phyloP scores from a whole-genome alignment of 164 flowering plant genomes.

The Kalanchoe fedtschenkoi region DNA sequence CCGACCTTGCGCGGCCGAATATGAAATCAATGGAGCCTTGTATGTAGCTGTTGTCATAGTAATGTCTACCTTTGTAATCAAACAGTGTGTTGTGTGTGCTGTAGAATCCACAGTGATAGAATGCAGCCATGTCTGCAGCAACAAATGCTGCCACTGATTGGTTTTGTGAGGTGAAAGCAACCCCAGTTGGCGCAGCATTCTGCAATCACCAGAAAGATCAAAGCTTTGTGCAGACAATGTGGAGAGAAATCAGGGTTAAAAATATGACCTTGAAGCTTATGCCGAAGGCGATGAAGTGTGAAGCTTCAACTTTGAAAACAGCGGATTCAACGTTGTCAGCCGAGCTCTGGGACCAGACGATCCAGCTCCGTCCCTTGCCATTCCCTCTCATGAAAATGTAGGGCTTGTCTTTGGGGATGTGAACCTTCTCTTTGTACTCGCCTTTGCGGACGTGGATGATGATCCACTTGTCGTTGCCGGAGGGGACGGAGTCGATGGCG shows the following conservation, averaged over 20 bases:
- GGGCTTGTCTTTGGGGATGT: neutral
- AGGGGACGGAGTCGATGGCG: constrained; percentile 1
- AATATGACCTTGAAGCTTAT: constrained; percentile 2
- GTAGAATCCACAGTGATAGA: constrained; percentile 1
- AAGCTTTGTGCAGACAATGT: neutral
- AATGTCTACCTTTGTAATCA: constrained; percentile 4
- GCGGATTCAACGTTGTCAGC: neutral
- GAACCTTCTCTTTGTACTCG: constrained; percentile 1
- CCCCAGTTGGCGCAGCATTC: constrained; percentile 1
- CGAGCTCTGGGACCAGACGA: neutral
- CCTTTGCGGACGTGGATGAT: constrained; percentile 6
- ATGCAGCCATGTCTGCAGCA: neutral
- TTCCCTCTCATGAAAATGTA: constrained; percentile 5
- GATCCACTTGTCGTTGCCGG: neutral
- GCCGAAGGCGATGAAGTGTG: neutral
- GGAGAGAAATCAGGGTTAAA: neutral
- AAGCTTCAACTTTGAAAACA: neutral
- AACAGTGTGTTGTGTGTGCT: constrained; percentile 1
- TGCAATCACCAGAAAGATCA: neutral
- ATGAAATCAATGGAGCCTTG: constrained; percentile 2
- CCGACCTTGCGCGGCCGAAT: constrained; percentile 8
- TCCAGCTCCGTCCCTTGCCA: constrained; percentile 2
- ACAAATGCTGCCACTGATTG: neutral
- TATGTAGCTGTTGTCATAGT: constrained; percentile 1
- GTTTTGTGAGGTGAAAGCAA: neutral